Evolutionary conservation across 2,329 filamentous ascomycete genomes (phyloP), one percentile per base, ranked within the genome.

Genomic region (Aureobasidium musti): DNA sequence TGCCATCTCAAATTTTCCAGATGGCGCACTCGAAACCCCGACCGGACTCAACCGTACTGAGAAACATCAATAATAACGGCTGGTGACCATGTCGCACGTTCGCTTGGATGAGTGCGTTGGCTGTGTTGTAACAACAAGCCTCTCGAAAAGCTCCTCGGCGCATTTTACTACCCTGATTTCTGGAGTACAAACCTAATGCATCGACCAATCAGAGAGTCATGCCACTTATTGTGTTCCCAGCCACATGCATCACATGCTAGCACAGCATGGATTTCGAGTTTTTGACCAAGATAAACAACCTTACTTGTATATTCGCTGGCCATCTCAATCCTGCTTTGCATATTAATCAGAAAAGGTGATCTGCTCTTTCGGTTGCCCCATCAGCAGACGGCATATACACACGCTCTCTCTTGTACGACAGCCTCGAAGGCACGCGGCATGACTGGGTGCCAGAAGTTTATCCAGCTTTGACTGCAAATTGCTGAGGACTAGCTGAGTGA

Each of bases 191-290:
- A 37, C n/a, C 26, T 11, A n/a, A 19, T 23, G 14, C 49, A 39
- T 14, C n/a, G n/a, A 19, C 57, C 57, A 61, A 49, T 61, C 57
- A 49, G 45, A 49, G 39, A 41, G n/a, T 11, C 19, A 41, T 26
- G 41, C 26, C 28, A 13, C 23, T 11, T 35, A 37, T 61, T 49
- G 57, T 61, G 28, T 26, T 17, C 57, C 57, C 57, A 61, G 57
- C 57, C 57, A 47, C 57, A 61, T 61, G 57, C 57, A 61, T 61
- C 57, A 61, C 57, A 47, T 61, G 43, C 57, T 49, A 30, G 13
- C 43, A 61, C 57, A 49, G 37, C 43, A 61, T 47, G 56, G 19
- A 26, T 37, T 33, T 37, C 19, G 13, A 60, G 19, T 49, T 49
- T 19, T 41, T 43, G 57, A 49, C 39, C 41, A 49, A 49, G 54